These are phyloP conservation scores for Kwoniella sp. DNA, from an alignment of 768 basidiomycete species.

Conservation along the genomic window DNA sequence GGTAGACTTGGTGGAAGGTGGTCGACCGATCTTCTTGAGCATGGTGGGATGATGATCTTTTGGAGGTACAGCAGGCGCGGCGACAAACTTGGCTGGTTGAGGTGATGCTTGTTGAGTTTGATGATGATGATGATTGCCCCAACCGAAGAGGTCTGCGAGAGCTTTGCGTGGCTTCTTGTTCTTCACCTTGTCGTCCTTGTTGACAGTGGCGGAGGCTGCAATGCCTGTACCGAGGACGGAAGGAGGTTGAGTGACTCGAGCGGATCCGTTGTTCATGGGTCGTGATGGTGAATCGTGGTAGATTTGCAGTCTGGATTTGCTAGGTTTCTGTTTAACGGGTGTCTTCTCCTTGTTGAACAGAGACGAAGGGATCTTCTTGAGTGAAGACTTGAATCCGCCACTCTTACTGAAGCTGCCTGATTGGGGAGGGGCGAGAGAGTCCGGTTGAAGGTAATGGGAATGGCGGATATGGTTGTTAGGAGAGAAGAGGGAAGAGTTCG, in stretches of 20 bases:
- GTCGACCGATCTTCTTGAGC: constrained; percentile 27
- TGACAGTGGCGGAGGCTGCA: neutral
- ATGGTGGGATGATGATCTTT: constrained; percentile 25
- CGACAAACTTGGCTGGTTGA: neutral
- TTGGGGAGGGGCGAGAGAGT: constrained; percentile 13
- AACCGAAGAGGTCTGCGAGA: constrained; percentile 43
- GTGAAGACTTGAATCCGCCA: constrained; percentile 23
- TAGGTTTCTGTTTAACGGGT: constrained; percentile 27
- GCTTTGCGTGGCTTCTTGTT: constrained; percentile 44
- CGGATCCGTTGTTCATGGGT: constrained; percentile 2
- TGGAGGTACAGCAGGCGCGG: constrained; percentile 27
- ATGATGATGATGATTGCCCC: constrained; percentile 30
- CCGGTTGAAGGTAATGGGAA: constrained; percentile 32
- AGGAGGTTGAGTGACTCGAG: neutral
- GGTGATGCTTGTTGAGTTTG: constrained; percentile 3
- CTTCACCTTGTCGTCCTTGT: constrained; percentile 20
- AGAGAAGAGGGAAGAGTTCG: constrained; percentile 23
- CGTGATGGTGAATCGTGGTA: constrained; percentile 11
- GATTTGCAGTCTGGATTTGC: constrained; percentile 9
- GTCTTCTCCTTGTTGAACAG: constrained; percentile 35
- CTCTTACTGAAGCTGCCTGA: constrained; percentile 17
- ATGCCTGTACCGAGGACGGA: neutral
- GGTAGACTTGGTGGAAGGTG: constrained; percentile 24
- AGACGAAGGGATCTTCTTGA: constrained; percentile 43
- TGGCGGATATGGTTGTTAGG: constrained; percentile 27